Evolutionary conservation across 306 rosid species (phyloP), one percentile per base, ranked within the genome.

Genomic region (Nissolia schottii): DNA sequence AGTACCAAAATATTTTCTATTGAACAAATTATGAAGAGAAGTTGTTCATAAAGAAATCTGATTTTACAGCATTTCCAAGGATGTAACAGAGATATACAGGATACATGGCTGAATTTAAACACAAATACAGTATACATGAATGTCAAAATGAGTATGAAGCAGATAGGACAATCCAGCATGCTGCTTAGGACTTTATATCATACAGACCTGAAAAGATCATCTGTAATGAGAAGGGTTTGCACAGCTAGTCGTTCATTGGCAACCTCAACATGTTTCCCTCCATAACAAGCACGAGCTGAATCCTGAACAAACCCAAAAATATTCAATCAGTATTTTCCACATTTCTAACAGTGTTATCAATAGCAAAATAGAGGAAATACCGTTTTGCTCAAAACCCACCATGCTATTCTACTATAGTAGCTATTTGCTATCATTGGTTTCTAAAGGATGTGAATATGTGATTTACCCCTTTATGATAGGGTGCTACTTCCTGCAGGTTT

Each of bases 201-300:
- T 53, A 45, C 86, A 15, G 64, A 91, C 99, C 99, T 91, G 89
- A 94, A 94, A 58, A 94, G 96, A 3, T 85, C 91, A 64, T 94
- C 99, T 1, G 97, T 85, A 64, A 94, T 84, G 62, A 94, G 90
- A 67, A 94, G 90, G 15, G 91, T 85, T 77, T 94, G 97, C 55
- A 94, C 82, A 74, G 99, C 97, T 85, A 94, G 75, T 70, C 92
- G 90, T 75, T 94, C 99, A 75, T 87, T 89, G 76, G 99, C 99
- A 76, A 94, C 92, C 82, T 94, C 99, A 51, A 94, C 92, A 70
- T 94, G 99, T 83, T 91, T 94, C 13, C 83, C 80, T 77, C 99
- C 99, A 84, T 91, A 94, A 78, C 97, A 94, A 41, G 97, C 97
- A 66, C 97, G 96, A 56, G 80, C 56, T 48, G 95, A 71, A 74